Conservation (phyloP, 768 basidiomycete genomes). For the Phylloporus sp. region DNA sequence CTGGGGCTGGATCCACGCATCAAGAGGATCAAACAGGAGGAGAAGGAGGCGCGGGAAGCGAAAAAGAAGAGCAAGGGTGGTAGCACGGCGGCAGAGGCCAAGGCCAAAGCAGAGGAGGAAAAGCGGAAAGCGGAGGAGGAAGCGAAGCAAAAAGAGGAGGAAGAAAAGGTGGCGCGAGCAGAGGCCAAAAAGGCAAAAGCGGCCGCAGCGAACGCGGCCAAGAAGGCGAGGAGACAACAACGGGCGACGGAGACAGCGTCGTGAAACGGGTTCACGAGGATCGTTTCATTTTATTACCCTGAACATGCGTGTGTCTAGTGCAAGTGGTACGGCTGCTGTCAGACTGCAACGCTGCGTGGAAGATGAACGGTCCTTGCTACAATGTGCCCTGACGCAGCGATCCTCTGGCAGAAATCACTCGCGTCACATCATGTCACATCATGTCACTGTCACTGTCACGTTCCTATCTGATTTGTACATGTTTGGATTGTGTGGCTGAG, state of each 20-base stretch:
- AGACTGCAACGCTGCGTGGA: no score
- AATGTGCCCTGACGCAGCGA: no score
- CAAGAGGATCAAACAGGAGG: slow-evolving; percentile 93
- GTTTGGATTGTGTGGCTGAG: slow-evolving; percentile 26
- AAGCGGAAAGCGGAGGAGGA: slow-evolving; percentile 68
- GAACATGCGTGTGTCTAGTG: no score
- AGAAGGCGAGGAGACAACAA: slow-evolving; percentile 74
- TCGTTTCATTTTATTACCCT: slow-evolving; percentile 4
- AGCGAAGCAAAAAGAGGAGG: slow-evolving; percentile 74
- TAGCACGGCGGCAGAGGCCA: slow-evolving; percentile 40
- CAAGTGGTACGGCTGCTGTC: no score
- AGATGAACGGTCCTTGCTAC: no score
- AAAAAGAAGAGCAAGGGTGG: slow-evolving; percentile 67
- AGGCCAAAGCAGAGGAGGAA: slow-evolving; percentile 48
- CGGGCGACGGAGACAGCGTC: slow-evolving; percentile 40
- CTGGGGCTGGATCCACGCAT: slow-evolving; percentile 88
- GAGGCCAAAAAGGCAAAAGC: slow-evolving; percentile 83
- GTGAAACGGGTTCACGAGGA: slow-evolving; percentile 7
- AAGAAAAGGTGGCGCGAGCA: slow-evolving; percentile 67
- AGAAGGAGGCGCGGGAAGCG: slow-evolving; percentile 89
- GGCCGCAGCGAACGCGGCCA: slow-evolving; percentile 83
- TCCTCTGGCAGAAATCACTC: slow-evolving; percentile 32
- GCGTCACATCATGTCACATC: slow-evolving; percentile 11
- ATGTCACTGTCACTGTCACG: slow-evolving; percentile 9
- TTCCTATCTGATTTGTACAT: slow-evolving; percentile 11